Percentiles rank a stretch among this genome's conserved stretches.
Evolutionary conservation across 441 rosid species (phyloP).

Genomic region (Eutrema salsugineum): DNA sequence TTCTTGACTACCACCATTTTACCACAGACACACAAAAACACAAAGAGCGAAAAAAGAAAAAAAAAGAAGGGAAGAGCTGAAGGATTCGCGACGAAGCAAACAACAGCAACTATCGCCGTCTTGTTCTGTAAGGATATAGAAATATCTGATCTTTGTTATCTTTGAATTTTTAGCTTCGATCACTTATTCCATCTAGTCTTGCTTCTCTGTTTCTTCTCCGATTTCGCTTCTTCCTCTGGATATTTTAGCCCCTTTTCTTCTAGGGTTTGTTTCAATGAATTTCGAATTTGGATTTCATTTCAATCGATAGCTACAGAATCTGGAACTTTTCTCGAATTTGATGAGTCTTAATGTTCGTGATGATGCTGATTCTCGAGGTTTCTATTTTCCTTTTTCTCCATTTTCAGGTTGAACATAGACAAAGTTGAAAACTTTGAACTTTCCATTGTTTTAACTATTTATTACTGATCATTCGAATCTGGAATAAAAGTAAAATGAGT

Average conservation of each 20-base stretch:
- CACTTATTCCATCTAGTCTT: not conserved
- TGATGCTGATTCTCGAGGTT: not conserved
- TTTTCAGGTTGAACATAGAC: conserved; percentile 16
- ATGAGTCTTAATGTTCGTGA: conserved; percentile 9
- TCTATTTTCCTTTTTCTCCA: not conserved
- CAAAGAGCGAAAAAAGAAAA: not conserved
- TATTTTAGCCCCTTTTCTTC: not conserved
- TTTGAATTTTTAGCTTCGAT: not conserved
- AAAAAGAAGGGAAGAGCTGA: not conserved
- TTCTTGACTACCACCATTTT: conserved; percentile 1
- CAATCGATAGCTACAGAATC: not conserved
- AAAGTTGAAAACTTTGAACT: conserved; percentile 4
- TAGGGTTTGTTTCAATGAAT: conserved; percentile 6
- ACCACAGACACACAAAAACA: too few species aligned
- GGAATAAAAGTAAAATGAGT: not conserved
- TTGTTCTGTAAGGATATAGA: conserved; percentile 17
- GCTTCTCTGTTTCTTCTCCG: not conserved
- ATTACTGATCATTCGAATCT: not conserved
- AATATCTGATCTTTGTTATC: not conserved
- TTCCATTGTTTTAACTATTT: not conserved
- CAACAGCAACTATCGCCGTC: conserved; percentile 13
- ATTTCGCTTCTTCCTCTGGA: not conserved
- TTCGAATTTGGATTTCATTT: not conserved
- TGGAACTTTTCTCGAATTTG: not conserved
- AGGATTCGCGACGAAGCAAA: conserved; percentile 17